phyloP scores from a whole-genome alignment of 805 yeast genomes.

The Candida patagonica region DNA sequence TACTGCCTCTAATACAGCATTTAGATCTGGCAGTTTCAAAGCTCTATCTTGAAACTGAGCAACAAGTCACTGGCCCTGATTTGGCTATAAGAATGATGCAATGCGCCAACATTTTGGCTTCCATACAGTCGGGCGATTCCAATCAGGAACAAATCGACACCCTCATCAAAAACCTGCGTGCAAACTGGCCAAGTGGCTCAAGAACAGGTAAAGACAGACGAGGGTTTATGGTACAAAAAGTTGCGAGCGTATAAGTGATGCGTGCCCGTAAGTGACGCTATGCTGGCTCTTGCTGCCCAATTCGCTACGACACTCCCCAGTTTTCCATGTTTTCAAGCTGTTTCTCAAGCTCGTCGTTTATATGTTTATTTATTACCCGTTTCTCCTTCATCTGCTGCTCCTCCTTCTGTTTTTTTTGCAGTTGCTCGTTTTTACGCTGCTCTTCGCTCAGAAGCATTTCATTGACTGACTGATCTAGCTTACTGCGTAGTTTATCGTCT shows the following conservation, averaged over 20 bases:
- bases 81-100: conserved; percentile 38
- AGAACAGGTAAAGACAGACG: conserved; percentile 23
- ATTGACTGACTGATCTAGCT: conserved; percentile 8
- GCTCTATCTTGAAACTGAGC: conserved; percentile 9
- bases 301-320: conserved; percentile 5
- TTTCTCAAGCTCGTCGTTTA: conserved; percentile 6
- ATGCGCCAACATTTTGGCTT: conserved; percentile 51
- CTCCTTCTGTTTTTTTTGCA: background rate
- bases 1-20: conserved; percentile 25
- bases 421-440: background rate
- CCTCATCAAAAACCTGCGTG: conserved; percentile 26
- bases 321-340: conserved; percentile 14
- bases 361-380: conserved; percentile 1
- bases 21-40: conserved; percentile 13
- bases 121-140: conserved; percentile 44
- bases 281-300: too few relatives aligned
- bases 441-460: conserved; percentile 4
- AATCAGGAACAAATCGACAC: conserved; percentile 53
- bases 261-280: too few relatives aligned
- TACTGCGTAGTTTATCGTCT: conserved; percentile 5
- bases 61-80: conserved; percentile 14
- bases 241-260: too few relatives aligned
- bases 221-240: conserved; percentile 17
- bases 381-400: conserved; percentile 4
- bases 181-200: conserved; percentile 23